Percentiles rank a stretch among this genome's conserved stretches.
Evolutionary conservation across 139 green algal species (phyloP).

Genomic region (Ettlia oleoabundans): DNA sequence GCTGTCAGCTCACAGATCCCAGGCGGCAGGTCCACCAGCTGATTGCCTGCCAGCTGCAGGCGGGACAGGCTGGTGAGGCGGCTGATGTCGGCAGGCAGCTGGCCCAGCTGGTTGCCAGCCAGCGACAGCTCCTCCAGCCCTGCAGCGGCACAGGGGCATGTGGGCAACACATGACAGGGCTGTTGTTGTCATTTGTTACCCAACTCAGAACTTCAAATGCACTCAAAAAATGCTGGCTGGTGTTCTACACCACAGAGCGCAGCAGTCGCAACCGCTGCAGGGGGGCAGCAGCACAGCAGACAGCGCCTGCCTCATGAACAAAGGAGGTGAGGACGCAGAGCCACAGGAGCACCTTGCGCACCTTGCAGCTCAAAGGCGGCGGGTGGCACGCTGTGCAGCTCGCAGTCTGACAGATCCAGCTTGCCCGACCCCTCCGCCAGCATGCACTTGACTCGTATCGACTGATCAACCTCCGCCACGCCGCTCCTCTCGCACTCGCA

Average conservation of each 20-base stretch:
- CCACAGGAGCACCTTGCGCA: too few species aligned
- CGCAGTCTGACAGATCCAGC: constrained; percentile 78
- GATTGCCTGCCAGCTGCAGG: constrained; percentile 81
- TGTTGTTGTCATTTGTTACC: neutral
- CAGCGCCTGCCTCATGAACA: too few species aligned
- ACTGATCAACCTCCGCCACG: constrained; percentile 14
- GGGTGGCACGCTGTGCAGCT: constrained; percentile 53
- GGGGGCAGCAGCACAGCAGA: too few species aligned
- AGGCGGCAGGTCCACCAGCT: constrained; percentile 55
- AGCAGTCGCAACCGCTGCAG: too few species aligned
- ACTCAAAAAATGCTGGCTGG: too few species aligned
- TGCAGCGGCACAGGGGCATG: constrained; percentile 5
- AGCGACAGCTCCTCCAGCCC: constrained; percentile 72
- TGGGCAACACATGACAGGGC: neutral
- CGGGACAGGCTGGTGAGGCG: constrained; percentile 54
- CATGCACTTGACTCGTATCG: constrained; percentile 43
- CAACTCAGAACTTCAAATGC: too few species aligned
- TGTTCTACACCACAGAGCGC: too few species aligned
- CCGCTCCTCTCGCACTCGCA: too few species aligned
- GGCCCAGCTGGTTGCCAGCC: constrained; percentile 63
- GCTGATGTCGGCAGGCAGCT: constrained; percentile 54
- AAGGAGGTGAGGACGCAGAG: too few species aligned
- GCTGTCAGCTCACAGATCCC: constrained; percentile 52
- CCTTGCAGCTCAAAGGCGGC: constrained; percentile 55
- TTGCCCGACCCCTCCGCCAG: constrained; percentile 54